Evolutionary conservation across 805 yeast species (phyloP).

Genomic region (Sugiyamaella qingdaonensis): DNA sequence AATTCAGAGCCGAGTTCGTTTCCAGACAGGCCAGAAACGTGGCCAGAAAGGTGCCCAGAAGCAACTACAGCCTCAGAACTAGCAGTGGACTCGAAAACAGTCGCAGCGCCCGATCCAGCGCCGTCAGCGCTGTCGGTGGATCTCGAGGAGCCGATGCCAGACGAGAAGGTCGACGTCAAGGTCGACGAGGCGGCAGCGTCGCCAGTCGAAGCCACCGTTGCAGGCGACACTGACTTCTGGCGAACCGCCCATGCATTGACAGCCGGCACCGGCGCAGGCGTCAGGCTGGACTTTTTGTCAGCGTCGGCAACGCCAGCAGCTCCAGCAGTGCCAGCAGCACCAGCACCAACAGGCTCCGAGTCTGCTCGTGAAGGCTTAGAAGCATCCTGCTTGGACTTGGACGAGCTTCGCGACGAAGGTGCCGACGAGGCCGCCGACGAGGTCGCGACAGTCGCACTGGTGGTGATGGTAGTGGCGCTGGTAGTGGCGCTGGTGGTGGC

Average conservation of each 20-base stretch:
- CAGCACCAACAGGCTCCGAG: constrained; percentile 13
- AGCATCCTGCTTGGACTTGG: constrained; percentile 3
- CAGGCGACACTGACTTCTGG: constrained; percentile 6
- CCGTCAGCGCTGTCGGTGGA: not conserved
- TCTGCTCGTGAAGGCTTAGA: constrained; percentile 12
- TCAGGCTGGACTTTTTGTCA: constrained; percentile 35
- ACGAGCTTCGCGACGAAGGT: not conserved
- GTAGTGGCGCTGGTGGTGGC: too few relatives aligned
- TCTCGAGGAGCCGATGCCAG: constrained; percentile 5
- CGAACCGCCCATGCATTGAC: constrained; percentile 57
- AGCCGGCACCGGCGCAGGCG: constrained; percentile 65
- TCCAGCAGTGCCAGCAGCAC: constrained; percentile 27
- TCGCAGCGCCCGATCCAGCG: not conserved
- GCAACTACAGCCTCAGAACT: not conserved
- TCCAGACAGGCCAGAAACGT: too few relatives aligned
- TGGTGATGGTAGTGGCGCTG: constrained; percentile 9
- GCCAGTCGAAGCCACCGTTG: constrained; percentile 4
- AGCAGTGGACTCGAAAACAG: not conserved
- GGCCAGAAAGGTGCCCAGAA: too few relatives aligned
- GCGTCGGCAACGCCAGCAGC: constrained; percentile 18
- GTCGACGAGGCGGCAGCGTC: constrained; percentile 9
- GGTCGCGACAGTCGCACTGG: constrained; percentile 8
- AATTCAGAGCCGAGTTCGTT: too few relatives aligned
- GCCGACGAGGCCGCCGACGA: not conserved
- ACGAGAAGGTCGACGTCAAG: not conserved